These are phyloP conservation scores for Poterioochromonas sp. DNA, from an alignment of 352 stramenopile species.

Conservation along the genomic window DNA sequence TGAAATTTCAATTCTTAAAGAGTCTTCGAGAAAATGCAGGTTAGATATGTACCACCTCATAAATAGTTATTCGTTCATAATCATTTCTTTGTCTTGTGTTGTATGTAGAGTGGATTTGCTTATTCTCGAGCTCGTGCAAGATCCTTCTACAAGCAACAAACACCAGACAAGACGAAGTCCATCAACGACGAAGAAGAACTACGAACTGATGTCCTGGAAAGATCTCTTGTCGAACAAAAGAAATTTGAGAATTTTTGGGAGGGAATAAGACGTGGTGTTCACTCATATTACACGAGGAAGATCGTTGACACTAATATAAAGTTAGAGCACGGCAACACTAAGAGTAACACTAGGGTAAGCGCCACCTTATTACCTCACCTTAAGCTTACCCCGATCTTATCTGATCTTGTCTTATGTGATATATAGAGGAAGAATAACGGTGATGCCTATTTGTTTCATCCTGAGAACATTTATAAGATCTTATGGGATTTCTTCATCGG, in stretches of 20 bases:
- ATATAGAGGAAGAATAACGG: no score
- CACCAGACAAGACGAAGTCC: no score
- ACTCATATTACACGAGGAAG: neutral
- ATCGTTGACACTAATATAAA: neutral
- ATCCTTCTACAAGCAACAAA: no score
- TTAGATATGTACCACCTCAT: no score
- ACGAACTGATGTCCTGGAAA: neutral
- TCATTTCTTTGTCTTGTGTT: no score
- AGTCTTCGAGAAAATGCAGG: no score
- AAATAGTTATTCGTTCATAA: no score
- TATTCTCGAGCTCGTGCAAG: no score
- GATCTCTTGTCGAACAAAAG: neutral
- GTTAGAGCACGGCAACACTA: neutral
- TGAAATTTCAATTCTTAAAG: no score
- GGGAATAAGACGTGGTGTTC: neutral
- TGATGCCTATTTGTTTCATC: constrained; percentile 16
- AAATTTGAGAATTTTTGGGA: constrained; percentile 18
- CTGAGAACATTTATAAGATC: constrained; percentile 1
- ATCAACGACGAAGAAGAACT: neutral
- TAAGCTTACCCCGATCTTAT: neutral
- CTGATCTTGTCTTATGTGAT: neutral
- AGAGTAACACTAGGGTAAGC: neutral
- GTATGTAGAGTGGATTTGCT: no score
- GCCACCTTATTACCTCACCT: neutral
- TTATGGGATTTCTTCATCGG: neutral